Evolutionary conservation across 2,329 filamentous ascomycete species (phyloP).

Genomic region (Clarireedia hainanense): DNA sequence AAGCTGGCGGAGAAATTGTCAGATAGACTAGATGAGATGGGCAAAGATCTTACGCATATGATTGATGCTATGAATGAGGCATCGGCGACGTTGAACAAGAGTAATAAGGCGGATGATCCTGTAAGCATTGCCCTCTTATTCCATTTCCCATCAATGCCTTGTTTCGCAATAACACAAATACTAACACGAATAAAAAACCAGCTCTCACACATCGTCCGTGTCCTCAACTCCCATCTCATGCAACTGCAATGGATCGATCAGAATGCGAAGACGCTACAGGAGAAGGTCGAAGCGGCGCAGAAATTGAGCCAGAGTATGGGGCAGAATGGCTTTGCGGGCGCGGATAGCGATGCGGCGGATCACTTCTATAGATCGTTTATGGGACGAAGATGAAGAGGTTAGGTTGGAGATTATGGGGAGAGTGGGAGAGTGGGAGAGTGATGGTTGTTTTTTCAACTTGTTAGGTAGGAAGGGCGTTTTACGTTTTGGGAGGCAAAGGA

Average conservation of each 20-base stretch:
- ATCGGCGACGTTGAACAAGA: conserved; percentile 82
- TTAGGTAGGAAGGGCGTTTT: conserved; percentile 1
- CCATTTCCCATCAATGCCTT: background rate
- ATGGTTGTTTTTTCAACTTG: background rate
- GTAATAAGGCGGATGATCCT: conserved; percentile 77
- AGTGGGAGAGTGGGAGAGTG: background rate
- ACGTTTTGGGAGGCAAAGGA: background rate
- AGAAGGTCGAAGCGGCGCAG: conserved; percentile 75
- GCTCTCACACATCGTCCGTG: conserved; percentile 90
- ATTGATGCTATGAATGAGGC: conserved; percentile 97
- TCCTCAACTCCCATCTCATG: conserved; percentile 85
- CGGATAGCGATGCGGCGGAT: conserved; percentile 67
- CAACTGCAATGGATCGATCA: conserved; percentile 92
- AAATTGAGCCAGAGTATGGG: conserved; percentile 62
- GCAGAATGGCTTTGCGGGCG: conserved; percentile 44
- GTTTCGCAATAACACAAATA: background rate
- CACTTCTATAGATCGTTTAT: conserved; percentile 89
- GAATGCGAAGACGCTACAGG: conserved; percentile 71
- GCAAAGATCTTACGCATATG: conserved; percentile 87
- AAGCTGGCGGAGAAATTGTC: conserved; percentile 91
- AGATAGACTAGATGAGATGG: conserved; percentile 86
- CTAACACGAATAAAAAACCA: conserved; percentile 32
- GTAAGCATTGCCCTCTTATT: conserved; percentile 44
- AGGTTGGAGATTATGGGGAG: background rate
- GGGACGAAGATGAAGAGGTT: conserved; percentile 47